Evolutionary conservation across 192 early-diverging fungal species (phyloP), one percentile per base, ranked within the genome.

Genomic region (Backusella tarrabulga): DNA sequence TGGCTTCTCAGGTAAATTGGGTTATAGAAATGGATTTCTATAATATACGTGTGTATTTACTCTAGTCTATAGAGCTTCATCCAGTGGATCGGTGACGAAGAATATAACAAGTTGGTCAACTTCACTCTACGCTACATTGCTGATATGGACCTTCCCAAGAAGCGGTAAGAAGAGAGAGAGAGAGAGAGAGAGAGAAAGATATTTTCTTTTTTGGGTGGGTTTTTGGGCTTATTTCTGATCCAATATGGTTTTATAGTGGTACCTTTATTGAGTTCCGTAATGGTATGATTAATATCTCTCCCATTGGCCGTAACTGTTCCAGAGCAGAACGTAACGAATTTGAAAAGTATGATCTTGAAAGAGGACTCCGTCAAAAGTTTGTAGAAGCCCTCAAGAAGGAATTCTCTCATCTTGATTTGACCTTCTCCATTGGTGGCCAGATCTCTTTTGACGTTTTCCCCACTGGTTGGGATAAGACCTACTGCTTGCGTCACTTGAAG

Each of bases 371-470:
- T 67, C 85, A 89, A 67, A 93, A 92, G 80, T 95, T 99, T 83
- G 95, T 99, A 29, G 82, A 83, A 68, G 94, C 87, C 0, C 83
- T 99, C 17, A 90, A 93, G 84, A 81, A 86, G 35, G 89, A 95
- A 77, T 99, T 99, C 85, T 83, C 94, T 4, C 91, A 98, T 79
- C 91, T 90, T 75, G 89, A 83, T 15, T 83, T 99, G 81, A 97
- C 95, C 41, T 99, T 92, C 88, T 99, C 98, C 17, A 99, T 99
- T 76, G 91, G 95, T 66, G 97, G 98, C 8, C 97, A 99, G 86
- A 99, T 99, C 82, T 98, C 97, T 8, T 98, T 99, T 75, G 98
- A 99, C 83, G 96, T 99, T 12, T 98, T 99, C 89, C 98, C 98
- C 60, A 91, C 90, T 69, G 98, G 98, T 44, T 99, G 98, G 98